phyloP scores from a whole-genome alignment of 2,329 filamentous ascomycete species.

The Microdochium bolleyi region DNA sequence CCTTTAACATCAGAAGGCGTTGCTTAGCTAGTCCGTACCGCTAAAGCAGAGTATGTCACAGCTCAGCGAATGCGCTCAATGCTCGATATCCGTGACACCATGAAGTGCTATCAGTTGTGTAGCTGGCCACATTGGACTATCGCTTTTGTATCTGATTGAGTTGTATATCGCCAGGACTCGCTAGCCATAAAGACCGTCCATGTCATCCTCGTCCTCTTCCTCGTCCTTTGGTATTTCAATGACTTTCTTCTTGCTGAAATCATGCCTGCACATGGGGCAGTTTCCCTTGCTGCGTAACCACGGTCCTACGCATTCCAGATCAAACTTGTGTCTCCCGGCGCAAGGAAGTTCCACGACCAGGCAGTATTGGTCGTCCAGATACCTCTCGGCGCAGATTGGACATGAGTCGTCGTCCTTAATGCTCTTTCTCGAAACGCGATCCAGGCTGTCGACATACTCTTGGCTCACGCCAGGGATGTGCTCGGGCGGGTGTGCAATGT shows the following conservation, averaged over 20 bases:
- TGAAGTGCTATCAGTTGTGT: constrained; percentile 1
- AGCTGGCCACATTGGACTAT: constrained; percentile 9
- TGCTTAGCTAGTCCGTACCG: too few relatives aligned
- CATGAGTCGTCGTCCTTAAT: constrained; percentile 45
- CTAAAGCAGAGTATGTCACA: too few relatives aligned
- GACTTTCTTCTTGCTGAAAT: constrained; percentile 48
- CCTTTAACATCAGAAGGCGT: too few relatives aligned
- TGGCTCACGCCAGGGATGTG: constrained; percentile 48
- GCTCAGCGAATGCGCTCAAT: too few relatives aligned
- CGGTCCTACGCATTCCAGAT: constrained; percentile 60
- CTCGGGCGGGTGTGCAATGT: constrained; percentile 44
- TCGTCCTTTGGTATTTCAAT: constrained; percentile 33
- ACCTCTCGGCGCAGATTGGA: constrained; percentile 55
- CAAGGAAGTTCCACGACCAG: constrained; percentile 59
- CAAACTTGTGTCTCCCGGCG: constrained; percentile 48
- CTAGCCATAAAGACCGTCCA: constrained; percentile 38
- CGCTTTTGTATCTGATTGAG: not conserved
- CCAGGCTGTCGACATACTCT: constrained; percentile 50
- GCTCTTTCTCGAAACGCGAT: constrained; percentile 45
- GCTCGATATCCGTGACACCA: too few relatives aligned
- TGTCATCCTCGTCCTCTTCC: constrained; percentile 45
- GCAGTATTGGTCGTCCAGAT: constrained; percentile 53
- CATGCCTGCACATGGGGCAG: constrained; percentile 55
- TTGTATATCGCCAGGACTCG: not conserved
- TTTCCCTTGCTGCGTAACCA: constrained; percentile 58